Conservation (phyloP, 495 filamentous ascomycete genomes). For the Neurospora sp. region DNA sequence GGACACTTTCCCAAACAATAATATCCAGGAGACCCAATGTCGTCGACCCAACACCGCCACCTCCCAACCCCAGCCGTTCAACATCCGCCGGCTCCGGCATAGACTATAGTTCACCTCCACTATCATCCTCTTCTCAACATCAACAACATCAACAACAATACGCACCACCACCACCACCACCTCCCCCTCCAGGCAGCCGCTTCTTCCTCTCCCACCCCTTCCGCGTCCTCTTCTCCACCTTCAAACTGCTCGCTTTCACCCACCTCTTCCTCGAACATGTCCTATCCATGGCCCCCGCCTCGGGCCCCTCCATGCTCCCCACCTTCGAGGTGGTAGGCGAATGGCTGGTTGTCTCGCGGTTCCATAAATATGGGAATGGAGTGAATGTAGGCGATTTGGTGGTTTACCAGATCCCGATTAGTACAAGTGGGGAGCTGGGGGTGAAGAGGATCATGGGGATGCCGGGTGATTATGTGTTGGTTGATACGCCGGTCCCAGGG, state of each 20-base stretch:
- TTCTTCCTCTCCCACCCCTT: constrained; percentile 24
- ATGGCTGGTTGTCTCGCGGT: constrained; percentile 53
- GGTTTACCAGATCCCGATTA: constrained; percentile 61
- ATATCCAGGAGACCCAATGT: not conserved
- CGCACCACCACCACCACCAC: not conserved
- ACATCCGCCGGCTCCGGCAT: constrained; percentile 1
- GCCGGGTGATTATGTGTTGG: constrained; percentile 81
- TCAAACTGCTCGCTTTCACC: constrained; percentile 36
- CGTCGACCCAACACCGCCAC: not conserved
- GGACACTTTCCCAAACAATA: not conserved
- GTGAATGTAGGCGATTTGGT: constrained; percentile 80
- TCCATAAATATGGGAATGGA: constrained; percentile 55
- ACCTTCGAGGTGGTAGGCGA: constrained; percentile 58
- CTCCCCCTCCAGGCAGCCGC: not conserved
- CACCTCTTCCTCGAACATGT: constrained; percentile 53
- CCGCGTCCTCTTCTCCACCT: constrained; percentile 22
- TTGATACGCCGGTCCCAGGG: constrained; percentile 45
- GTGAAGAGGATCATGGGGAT: constrained; percentile 80
- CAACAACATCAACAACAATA: not conserved
- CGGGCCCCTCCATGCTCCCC: constrained; percentile 72
- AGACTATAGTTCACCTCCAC: not conserved
- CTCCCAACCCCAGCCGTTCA: not conserved
- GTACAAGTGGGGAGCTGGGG: constrained; percentile 41
- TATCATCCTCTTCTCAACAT: not conserved
- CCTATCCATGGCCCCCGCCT: constrained; percentile 39